Base-by-base conservation (phyloP, 352 stramenopile genomes). In the Achlya hypogyna region DNA sequence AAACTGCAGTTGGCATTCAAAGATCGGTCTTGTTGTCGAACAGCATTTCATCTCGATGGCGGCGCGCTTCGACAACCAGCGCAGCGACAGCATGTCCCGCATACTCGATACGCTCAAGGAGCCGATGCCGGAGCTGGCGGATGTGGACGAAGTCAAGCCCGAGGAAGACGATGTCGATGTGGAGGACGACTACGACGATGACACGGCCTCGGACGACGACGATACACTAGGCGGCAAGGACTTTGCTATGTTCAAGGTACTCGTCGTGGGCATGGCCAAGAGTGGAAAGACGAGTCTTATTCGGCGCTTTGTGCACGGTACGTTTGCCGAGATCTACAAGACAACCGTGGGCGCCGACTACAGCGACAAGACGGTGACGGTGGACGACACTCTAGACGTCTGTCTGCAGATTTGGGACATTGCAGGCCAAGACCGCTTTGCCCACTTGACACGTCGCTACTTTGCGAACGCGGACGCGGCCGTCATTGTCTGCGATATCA, bases 221-320 rank as follows among this genome's bases (percentile, higher is more conserved):
- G 40, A 56, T 9, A 22, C 27, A 20, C 29, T 53, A 38, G 29
- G 29, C 0, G 10, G 22, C 53, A 47, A 35, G 65, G 77, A 89
- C 58, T 81, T 74, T 1, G 71, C 88, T 31, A 89, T 88, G 60
- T 82, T 93, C 72, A 96, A 95, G 66, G 77, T 96, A 32, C 65
- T 95, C n/a, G 77, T 94, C 25, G 81, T 95, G 14, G 87, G 87
- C 49, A 96, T 94, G 47, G 86, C 86, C 32, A 88, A 88, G 18
- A 94, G 86, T 25, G 86, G 87, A n/a, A 96, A 96, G 73, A 93
- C 87, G 6, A 91, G 85, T 54, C 87, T 83, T 23, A 95, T 94
- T 64, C 78, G 81, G 22, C 78, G 83, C 4, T 91, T 88, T 42
- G 86, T 89, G 18, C 71, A 78, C 28, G 71, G 79, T 29, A 69